These are phyloP conservation scores for Pulveroboletus sp. DNA, from an alignment of 768 basidiomycete species.

Conservation along the genomic window DNA sequence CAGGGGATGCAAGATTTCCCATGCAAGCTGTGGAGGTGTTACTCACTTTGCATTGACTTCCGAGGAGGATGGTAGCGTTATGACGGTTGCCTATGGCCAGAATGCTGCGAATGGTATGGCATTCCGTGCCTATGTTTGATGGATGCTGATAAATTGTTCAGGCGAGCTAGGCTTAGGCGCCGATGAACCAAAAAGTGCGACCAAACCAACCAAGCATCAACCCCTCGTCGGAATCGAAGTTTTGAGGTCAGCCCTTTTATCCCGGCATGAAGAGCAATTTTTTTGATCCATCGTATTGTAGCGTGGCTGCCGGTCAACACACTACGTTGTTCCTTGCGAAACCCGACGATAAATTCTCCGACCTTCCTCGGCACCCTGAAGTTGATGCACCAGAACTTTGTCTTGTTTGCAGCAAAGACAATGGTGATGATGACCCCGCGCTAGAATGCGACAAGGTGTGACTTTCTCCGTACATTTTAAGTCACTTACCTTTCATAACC, in stretches of 20 bases:
- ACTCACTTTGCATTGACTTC: slow-evolving; percentile 80
- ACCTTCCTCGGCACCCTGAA: slow-evolving; percentile 81
- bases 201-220: slow-evolving; percentile 70
- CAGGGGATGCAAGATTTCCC: slow-evolving; percentile 75
- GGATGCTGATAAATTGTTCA: slow-evolving; percentile 18
- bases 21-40: slow-evolving; percentile 77
- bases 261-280: neutral
- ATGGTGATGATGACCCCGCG: slow-evolving; percentile 66
- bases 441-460: slow-evolving; percentile 89
- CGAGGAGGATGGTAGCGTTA: slow-evolving; percentile 68
- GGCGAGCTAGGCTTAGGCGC: slow-evolving; percentile 80
- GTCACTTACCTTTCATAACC: slow-evolving; percentile 2
- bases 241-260: slow-evolving; percentile 52
- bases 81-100: slow-evolving; percentile 86
- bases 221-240: slow-evolving; percentile 78
- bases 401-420: slow-evolving; percentile 64
- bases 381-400: slow-evolving; percentile 66
- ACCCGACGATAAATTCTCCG: slow-evolving; percentile 70
- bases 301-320: slow-evolving; percentile 82
- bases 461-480: neutral
- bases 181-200: slow-evolving; percentile 81
- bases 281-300: slow-evolving; percentile 28
- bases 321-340: slow-evolving; percentile 79
- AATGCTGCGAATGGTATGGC: slow-evolving; percentile 74
- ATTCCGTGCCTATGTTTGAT: neutral